Evolutionary conservation across 768 basidiomycete genomes (phyloP).

Genomic region (Panus rudis): DNA sequence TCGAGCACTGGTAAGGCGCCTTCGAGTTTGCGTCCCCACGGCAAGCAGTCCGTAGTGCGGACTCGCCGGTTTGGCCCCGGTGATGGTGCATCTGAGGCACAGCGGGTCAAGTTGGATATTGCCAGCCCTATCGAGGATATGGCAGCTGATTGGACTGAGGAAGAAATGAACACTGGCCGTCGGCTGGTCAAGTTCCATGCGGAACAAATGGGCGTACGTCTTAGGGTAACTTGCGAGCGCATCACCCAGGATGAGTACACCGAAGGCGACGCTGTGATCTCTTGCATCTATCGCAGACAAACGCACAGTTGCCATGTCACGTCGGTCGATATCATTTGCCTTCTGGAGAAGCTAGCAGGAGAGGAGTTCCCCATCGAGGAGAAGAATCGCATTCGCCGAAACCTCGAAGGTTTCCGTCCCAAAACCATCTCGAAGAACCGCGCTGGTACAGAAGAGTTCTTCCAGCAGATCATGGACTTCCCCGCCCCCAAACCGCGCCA

Average conservation of each 20-base stretch:
- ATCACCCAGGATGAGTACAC: constrained; percentile 69
- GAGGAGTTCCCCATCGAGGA: constrained; percentile 85
- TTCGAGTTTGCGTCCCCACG: constrained; percentile 5
- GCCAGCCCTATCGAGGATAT: constrained; percentile 49
- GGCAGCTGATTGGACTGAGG: constrained; percentile 50
- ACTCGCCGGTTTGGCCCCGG: constrained; percentile 19
- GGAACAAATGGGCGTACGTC: constrained; percentile 64
- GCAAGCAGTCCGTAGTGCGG: constrained; percentile 15
- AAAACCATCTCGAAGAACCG: constrained; percentile 87
- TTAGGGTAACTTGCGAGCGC: constrained; percentile 74
- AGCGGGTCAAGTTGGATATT: constrained; percentile 54
- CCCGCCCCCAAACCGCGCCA: constrained; percentile 90
- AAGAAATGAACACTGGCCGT: constrained; percentile 64
- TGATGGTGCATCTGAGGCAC: constrained; percentile 33
- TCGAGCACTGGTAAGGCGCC: constrained; percentile 5
- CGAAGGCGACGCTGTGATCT: constrained; percentile 76
- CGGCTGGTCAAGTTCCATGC: constrained; percentile 85
- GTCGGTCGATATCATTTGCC: constrained; percentile 91
- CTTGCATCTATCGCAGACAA: constrained; percentile 87
- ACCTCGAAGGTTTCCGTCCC: constrained; percentile 88
- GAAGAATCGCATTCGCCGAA: constrained; percentile 92
- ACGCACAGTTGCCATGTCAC: constrained; percentile 79
- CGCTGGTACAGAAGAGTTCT: constrained; percentile 75
- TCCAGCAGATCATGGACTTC: constrained; percentile 94
- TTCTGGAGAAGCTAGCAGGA: constrained; percentile 77